These are phyloP conservation scores for Rhizopogon vinicolor DNA, from an alignment of 768 basidiomycete species.

Conservation along the genomic window DNA sequence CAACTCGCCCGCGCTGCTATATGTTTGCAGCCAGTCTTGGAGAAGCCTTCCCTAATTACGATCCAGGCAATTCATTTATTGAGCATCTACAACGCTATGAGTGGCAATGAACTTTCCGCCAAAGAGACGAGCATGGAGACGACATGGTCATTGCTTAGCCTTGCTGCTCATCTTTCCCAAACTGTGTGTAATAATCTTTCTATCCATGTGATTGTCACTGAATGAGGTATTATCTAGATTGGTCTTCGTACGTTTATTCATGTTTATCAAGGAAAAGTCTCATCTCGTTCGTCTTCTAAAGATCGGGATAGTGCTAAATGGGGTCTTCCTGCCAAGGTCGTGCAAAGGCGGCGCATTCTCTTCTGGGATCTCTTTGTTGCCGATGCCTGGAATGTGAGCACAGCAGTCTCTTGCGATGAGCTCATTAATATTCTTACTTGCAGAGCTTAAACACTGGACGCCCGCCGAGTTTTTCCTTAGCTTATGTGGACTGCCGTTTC, in stretches of 20 bases:
- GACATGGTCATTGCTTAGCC: constrained; percentile 61
- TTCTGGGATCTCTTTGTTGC: constrained; percentile 80
- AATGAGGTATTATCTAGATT: constrained; percentile 36
- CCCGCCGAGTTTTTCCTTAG: constrained; percentile 61
- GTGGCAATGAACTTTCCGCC: constrained; percentile 49
- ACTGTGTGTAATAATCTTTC: constrained; percentile 39
- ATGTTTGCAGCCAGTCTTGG: constrained; percentile 62
- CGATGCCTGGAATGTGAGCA: constrained; percentile 61
- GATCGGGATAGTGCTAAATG: constrained; percentile 66
- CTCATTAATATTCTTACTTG: constrained; percentile 7
- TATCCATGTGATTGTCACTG: constrained; percentile 6
- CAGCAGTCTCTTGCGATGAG: background rate
- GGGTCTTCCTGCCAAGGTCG: constrained; percentile 57
- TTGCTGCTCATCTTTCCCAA: constrained; percentile 64
- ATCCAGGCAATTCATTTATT: constrained; percentile 66
- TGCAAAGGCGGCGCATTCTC: constrained; percentile 59
- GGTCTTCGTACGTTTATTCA: constrained; percentile 55
- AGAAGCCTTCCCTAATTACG: constrained; percentile 66
- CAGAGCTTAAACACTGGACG: constrained; percentile 69
- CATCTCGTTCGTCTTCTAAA: constrained; percentile 8
- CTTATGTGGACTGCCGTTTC: constrained; percentile 63
- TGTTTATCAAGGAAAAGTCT: constrained; percentile 5
- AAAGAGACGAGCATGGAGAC: constrained; percentile 69
- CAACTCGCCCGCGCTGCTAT: constrained; percentile 63
- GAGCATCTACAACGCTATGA: constrained; percentile 70